These are phyloP conservation scores for Entelexis sorbosivorans DNA, from an alignment of 1,139 yeast genomes.

Conservation along the genomic window DNA sequence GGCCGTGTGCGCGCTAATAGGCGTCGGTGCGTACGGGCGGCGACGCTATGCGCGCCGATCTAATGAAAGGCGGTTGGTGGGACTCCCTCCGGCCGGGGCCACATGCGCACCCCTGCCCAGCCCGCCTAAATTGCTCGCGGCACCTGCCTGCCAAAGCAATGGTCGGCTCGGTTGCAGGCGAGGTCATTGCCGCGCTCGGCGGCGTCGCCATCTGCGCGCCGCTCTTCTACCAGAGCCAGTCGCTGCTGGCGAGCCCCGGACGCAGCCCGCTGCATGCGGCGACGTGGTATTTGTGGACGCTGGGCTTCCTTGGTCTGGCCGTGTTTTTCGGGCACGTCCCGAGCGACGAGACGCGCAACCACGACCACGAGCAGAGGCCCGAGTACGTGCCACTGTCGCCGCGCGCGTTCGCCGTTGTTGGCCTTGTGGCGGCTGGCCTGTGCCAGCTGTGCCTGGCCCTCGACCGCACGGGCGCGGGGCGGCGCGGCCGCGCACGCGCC, in stretches of 20 bases:
- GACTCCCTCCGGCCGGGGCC: not conserved
- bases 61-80: too few species aligned
- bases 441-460: conserved; percentile 11
- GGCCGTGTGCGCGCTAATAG: too few species aligned
- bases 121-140: not conserved
- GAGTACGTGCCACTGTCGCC: conserved; percentile 11
- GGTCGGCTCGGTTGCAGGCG: conserved; percentile 13
- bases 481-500: conserved; percentile 1
- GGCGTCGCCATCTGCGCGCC: conserved; percentile 14
- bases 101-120: not conserved
- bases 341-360: not conserved
- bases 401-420: conserved; percentile 8
- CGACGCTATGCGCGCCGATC: too few species aligned
- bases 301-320: conserved; percentile 12
- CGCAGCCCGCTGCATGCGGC: conserved; percentile 8
- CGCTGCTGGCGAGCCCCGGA: conserved; percentile 2
- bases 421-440: conserved; percentile 1
- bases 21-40: too few species aligned
- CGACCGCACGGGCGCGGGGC: not conserved
- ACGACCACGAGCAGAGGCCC: not conserved
- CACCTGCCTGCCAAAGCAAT: not conserved
- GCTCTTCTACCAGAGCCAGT: conserved; percentile 8
- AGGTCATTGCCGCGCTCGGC: conserved; percentile 12
- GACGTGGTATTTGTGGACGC: conserved; percentile 15
- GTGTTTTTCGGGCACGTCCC: conserved; percentile 16